Evolutionary conservation across 1,284 basidiomycete genomes (phyloP).

Genomic region (Trichosporon sp.): DNA sequence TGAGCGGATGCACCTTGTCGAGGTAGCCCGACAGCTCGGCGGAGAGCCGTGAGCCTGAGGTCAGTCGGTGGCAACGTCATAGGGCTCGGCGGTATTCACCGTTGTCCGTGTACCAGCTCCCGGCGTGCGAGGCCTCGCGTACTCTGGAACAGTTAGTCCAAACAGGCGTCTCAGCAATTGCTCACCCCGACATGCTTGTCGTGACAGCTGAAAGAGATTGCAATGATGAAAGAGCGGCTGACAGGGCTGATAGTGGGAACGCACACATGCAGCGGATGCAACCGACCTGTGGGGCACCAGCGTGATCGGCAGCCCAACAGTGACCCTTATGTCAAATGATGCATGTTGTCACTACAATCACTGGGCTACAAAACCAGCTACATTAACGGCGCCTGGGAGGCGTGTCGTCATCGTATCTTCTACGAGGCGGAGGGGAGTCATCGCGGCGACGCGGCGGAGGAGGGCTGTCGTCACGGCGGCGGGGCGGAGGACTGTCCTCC

Average conservation of each 20-base stretch:
- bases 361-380: not conserved
- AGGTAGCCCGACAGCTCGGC: constrained; percentile 65
- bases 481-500: not conserved
- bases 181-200: constrained; percentile 21
- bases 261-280: not conserved
- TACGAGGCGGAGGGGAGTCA: constrained; percentile 9
- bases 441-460: constrained; percentile 7
- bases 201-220: not conserved
- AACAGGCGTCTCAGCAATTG: not conserved
- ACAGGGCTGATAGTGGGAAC: not conserved
- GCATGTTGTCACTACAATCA: not conserved
- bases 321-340: not conserved
- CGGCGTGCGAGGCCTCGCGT: constrained; percentile 74
- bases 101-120: constrained; percentile 80
- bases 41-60: constrained; percentile 58
- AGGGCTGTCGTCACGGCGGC: constrained; percentile 9
- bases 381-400: constrained; percentile 2
- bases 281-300: constrained; percentile 1
- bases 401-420: not conserved
- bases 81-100: constrained; percentile 51
- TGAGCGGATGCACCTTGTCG: constrained; percentile 55
- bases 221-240: not conserved
- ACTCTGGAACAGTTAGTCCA: constrained; percentile 5
- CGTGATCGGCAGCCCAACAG: not conserved
- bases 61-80: constrained; percentile 15